A percentile compares a stretch with the other conserved stretches of the same genome.
These are phyloP conservation scores for Trichosanthes cucumerina DNA, from an alignment of 306 rosid species.

Conservation along the genomic window DNA sequence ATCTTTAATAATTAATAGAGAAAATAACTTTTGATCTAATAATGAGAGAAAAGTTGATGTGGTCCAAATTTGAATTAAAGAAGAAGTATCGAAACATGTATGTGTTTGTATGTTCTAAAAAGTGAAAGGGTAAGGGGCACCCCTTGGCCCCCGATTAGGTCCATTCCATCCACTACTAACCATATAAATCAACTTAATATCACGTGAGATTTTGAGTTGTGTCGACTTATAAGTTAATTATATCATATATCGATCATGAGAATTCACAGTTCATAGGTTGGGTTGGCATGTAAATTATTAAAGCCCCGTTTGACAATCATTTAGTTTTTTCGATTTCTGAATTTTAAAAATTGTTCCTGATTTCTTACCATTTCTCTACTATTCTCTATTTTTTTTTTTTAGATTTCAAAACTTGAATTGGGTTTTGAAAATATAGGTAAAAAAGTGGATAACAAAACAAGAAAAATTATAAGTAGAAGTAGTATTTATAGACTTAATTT, in stretches of 20 bases:
- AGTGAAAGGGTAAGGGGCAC: background rate
- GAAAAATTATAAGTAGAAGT: too few species aligned
- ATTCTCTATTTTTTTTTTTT: too few species aligned
- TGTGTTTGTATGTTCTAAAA: background rate
- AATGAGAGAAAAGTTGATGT: background rate
- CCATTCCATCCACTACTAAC: background rate
- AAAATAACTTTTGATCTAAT: background rate
- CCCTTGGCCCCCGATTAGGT: background rate
- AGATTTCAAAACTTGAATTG: too few species aligned
- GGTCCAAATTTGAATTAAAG: background rate
- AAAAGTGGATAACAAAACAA: too few species aligned
- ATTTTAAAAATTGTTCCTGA: too few species aligned
- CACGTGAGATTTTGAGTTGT: background rate
- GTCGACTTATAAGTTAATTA: background rate
- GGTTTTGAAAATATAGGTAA: too few species aligned
- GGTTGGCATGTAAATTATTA: background rate
- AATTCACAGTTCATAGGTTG: background rate
- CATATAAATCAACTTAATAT: background rate
- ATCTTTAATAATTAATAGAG: background rate
- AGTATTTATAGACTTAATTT: too few species aligned
- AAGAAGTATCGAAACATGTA: background rate
- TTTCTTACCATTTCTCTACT: too few species aligned
- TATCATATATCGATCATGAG: background rate
- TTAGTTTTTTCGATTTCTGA: too few species aligned
- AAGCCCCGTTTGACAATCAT: too few species aligned